Evolutionary conservation across 768 basidiomycete genomes (phyloP).

Genomic region (Lyophyllum atratum): DNA sequence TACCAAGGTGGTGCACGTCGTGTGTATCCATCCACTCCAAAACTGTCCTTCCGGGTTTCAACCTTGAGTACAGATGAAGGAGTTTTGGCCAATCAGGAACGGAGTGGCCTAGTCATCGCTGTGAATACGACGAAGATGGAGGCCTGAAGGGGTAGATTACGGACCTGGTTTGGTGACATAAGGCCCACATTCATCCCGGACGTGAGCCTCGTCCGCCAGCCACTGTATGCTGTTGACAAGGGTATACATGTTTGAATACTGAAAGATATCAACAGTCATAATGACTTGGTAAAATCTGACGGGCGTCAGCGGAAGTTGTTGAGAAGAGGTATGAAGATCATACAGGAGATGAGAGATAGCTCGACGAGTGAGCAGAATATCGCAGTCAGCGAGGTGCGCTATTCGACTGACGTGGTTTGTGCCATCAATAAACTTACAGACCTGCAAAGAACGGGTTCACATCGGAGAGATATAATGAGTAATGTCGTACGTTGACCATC

Average conservation of each 20-base stretch:
- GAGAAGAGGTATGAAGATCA: conserved; percentile 24
- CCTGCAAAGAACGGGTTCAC: conserved; percentile 38
- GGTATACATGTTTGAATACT: conserved; percentile 97
- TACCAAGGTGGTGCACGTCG: conserved; percentile 67
- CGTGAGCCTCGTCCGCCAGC: conserved; percentile 82
- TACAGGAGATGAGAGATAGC: conserved; percentile 93
- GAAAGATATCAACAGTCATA: conserved; percentile 97
- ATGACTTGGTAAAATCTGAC: conserved; percentile 92
- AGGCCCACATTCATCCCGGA: conserved; percentile 87
- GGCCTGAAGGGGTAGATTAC: conserved; percentile 5
- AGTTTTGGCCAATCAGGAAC: conserved; percentile 88
- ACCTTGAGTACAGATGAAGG: conserved; percentile 81
- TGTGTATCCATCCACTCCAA: conserved; percentile 86
- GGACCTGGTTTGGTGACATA: conserved; percentile 83
- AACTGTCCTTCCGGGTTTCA: conserved; percentile 82
- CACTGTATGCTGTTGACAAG: conserved; percentile 84
- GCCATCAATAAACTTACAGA: conserved; percentile 85
- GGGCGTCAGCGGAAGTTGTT: conserved; percentile 8
- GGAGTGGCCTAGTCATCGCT: conserved; percentile 42
- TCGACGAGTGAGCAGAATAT: conserved; percentile 76
- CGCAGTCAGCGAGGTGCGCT: conserved; percentile 89
- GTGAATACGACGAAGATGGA: not conserved
- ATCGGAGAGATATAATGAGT: not conserved
- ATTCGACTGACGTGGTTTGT: conserved; percentile 90
- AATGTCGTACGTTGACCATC: conserved; percentile 67